Percentiles rank a stretch among this genome's conserved stretches.
Conservation (phyloP, 495 filamentous ascomycete species). For the Podospora tetraspora region DNA sequence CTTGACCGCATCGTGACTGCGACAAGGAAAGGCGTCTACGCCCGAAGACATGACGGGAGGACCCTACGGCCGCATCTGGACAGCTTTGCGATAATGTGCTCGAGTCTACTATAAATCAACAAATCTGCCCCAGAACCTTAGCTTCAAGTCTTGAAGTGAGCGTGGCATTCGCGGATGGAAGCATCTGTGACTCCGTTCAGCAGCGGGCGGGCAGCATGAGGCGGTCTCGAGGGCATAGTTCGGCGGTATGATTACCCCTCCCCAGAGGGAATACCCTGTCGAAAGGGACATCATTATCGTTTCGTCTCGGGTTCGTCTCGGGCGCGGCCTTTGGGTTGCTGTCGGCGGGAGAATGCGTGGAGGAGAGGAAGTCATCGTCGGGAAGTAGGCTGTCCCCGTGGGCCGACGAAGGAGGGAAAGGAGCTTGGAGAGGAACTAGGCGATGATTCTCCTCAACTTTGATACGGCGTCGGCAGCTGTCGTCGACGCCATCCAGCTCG, state of each 20-base stretch:
- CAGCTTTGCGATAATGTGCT: not conserved
- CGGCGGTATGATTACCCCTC: too few species aligned
- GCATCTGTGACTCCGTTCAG: not conserved
- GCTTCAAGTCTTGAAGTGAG: not conserved
- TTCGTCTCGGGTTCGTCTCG: too few species aligned
- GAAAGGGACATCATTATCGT: too few species aligned
- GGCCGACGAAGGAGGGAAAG: too few species aligned
- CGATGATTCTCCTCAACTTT: too few species aligned
- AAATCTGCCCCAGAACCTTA: not conserved
- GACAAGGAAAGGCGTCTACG: not conserved
- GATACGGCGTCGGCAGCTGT: too few species aligned
- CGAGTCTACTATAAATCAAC: not conserved
- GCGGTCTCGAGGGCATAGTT: too few species aligned
- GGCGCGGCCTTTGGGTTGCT: too few species aligned
- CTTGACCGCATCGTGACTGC: not conserved
- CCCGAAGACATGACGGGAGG: not conserved
- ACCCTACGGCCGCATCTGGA: not conserved
- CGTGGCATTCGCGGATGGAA: not conserved
- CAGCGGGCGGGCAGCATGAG: not conserved
- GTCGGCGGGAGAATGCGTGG: too few species aligned
- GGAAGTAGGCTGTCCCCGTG: not conserved
- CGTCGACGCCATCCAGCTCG: not conserved
- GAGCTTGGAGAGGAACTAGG: too few species aligned
- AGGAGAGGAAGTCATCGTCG: not conserved
- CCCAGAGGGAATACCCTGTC: too few species aligned